A percentile compares a stretch with the other conserved stretches of the same genome.
These are phyloP conservation scores for Agapanthus africanus DNA, from an alignment of 106 monocot species.

Conservation along the genomic window DNA sequence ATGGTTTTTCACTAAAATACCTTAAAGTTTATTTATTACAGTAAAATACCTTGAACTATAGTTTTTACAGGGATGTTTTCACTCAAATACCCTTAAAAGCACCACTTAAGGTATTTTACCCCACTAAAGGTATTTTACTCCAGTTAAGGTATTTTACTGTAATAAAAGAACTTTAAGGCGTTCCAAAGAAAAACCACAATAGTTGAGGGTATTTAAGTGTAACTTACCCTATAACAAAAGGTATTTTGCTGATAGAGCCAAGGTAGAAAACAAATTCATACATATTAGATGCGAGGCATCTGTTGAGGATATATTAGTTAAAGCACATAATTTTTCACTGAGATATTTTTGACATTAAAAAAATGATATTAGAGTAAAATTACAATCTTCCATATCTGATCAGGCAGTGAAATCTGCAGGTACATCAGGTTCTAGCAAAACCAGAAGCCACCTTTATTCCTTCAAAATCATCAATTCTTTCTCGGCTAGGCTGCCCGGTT, in stretches of 20 bases:
- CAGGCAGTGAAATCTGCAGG: background rate
- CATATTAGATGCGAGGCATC: background rate
- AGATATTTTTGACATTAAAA: background rate
- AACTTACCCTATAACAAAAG: too few species aligned
- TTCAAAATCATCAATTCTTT: slow-evolving; percentile 61
- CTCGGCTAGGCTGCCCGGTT: slow-evolving; percentile 64
- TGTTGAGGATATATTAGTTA: background rate
- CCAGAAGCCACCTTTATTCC: slow-evolving; percentile 48
- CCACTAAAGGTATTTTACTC: too few species aligned
- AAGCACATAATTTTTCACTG: background rate
- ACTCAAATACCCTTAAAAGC: too few species aligned
- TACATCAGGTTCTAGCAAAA: slow-evolving; percentile 39
- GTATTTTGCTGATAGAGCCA: background rate
- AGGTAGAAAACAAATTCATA: background rate
- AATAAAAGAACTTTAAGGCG: too few species aligned
- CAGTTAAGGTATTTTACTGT: too few species aligned
- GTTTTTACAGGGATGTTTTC: too few species aligned
- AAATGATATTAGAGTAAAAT: background rate
- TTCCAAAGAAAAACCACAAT: too few species aligned
- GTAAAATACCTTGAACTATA: too few species aligned
- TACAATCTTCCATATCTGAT: slow-evolving; percentile 8
- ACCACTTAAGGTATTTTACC: too few species aligned
- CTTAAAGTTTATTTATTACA: too few species aligned
- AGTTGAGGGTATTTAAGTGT: too few species aligned
- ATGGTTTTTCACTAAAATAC: too few species aligned